phyloP scores from a whole-genome alignment of 768 basidiomycete species.

The Amanita molliuscula region DNA sequence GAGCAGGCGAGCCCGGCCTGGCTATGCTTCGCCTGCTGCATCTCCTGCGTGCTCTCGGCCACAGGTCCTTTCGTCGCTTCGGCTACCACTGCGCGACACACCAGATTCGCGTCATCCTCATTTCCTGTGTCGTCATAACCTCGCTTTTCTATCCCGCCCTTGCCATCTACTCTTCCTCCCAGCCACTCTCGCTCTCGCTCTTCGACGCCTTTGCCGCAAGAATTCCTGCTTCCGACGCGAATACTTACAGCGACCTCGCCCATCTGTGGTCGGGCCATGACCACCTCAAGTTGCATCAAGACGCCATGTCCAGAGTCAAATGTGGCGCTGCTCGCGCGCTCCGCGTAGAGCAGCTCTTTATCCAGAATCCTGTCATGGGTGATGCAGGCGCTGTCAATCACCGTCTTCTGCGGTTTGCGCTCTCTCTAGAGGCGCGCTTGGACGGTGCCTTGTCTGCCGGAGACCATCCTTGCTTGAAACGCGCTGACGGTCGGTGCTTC shows the following conservation, averaged over 20 bases:
- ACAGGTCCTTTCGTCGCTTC: conserved; percentile 57
- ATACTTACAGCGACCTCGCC: conserved; percentile 52
- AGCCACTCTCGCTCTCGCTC: conserved; percentile 53
- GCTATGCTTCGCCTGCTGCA: conserved; percentile 17
- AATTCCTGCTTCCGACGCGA: conserved; percentile 39
- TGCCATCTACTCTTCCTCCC: conserved; percentile 69
- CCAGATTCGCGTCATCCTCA: conserved; percentile 82
- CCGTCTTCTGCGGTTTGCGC: conserved; percentile 50
- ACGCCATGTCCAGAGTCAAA: conserved; percentile 60
- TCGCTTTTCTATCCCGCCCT: conserved; percentile 88
- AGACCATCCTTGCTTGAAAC: conserved; percentile 43
- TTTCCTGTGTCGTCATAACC: conserved; percentile 81
- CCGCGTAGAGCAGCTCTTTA: conserved; percentile 67
- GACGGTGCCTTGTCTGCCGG: conserved; percentile 28
- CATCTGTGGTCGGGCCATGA: conserved; percentile 63
- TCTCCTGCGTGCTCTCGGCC: conserved; percentile 30
- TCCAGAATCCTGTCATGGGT: conserved; percentile 42
- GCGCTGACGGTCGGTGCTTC: conserved; percentile 46
- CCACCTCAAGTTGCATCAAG: conserved; percentile 54
- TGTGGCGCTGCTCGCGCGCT: conserved; percentile 63
- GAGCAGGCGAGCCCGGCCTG: background rate
- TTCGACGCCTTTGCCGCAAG: conserved; percentile 52
- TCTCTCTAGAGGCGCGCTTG: conserved; percentile 54
- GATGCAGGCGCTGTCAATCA: conserved; percentile 49
- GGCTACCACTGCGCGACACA: conserved; percentile 85